Percentiles rank a stretch among this genome's conserved stretches.
phyloP scores from a whole-genome alignment of 768 basidiomycete species.

The Tulasnella sp. region DNA sequence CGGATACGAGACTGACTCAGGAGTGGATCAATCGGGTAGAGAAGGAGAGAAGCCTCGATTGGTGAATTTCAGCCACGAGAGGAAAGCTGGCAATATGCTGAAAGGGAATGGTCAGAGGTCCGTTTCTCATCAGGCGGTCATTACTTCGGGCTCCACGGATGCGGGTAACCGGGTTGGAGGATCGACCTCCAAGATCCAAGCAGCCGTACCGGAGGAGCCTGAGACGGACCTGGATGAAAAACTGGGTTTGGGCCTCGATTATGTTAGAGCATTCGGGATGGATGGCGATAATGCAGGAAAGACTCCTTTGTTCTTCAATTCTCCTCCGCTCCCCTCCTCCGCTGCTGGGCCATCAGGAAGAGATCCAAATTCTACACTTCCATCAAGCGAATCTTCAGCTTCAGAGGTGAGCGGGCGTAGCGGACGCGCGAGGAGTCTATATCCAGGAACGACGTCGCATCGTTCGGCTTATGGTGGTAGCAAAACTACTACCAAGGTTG shows the following conservation, averaged over 20 bases:
- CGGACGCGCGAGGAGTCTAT: neutral
- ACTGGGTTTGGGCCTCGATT: constrained; percentile 6
- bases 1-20: too few relatives aligned
- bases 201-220: too few relatives aligned
- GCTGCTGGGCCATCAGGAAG: too few relatives aligned
- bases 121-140: too few relatives aligned
- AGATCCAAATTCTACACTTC: neutral
- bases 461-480: neutral
- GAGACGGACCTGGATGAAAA: neutral
- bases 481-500: neutral
- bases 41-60: neutral
- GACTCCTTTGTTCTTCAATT: neutral
- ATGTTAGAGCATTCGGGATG: constrained; percentile 5
- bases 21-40: neutral
- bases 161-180: too few relatives aligned
- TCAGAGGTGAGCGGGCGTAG: constrained; percentile 1
- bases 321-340: too few relatives aligned
- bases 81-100: too few relatives aligned
- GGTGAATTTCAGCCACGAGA: neutral
- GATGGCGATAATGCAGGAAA: neutral
- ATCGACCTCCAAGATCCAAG: too few relatives aligned
- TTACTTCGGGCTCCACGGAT: too few relatives aligned
- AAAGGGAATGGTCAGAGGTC: too few relatives aligned
- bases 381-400: neutral
- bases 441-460: neutral